phyloP scores from a whole-genome alignment of 2,329 filamentous ascomycete species.

The Ophiosphaerella narmari region DNA sequence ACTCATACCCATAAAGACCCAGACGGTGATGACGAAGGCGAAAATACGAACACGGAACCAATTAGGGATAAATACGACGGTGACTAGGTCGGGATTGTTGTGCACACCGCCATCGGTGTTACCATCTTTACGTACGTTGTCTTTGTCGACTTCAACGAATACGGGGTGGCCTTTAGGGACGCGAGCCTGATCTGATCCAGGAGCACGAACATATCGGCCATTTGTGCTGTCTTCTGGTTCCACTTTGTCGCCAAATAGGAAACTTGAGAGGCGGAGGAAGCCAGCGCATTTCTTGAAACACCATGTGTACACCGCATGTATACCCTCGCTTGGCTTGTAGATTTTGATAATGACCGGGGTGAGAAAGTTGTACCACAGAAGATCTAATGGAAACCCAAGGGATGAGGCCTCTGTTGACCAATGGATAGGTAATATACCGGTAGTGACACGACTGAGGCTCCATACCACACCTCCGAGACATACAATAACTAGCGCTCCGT shows the following conservation, averaged over 20 bases:
- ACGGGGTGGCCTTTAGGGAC: conserved; percentile 83
- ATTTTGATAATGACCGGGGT: conserved; percentile 85
- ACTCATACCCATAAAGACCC: conserved; percentile 88
- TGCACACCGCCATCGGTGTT: conserved; percentile 47
- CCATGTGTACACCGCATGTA: conserved; percentile 89
- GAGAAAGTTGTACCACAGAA: conserved; percentile 95
- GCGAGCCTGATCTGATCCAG: conserved; percentile 91
- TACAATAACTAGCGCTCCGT: conserved; percentile 87
- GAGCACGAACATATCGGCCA: conserved; percentile 87
- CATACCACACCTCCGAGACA: conserved; percentile 96
- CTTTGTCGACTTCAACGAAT: conserved; percentile 75
- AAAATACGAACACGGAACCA: conserved; percentile 80
- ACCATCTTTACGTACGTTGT: conserved; percentile 68
- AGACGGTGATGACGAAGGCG: conserved; percentile 85
- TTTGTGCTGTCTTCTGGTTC: conserved; percentile 82
- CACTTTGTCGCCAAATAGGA: conserved; percentile 84
- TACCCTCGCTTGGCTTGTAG: conserved; percentile 80
- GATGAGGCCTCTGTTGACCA: conserved; percentile 93
- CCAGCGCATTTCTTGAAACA: conserved; percentile 92
- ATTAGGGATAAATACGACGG: conserved; percentile 74
- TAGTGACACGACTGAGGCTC: conserved; percentile 73
- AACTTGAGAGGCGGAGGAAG: conserved; percentile 80
- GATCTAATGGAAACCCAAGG: conserved; percentile 89
- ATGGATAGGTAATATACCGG: conserved; percentile 81
- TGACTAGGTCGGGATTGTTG: conserved; percentile 53